Conservation (phyloP, 768 basidiomycete genomes). For the Naematelia encephala region DNA sequence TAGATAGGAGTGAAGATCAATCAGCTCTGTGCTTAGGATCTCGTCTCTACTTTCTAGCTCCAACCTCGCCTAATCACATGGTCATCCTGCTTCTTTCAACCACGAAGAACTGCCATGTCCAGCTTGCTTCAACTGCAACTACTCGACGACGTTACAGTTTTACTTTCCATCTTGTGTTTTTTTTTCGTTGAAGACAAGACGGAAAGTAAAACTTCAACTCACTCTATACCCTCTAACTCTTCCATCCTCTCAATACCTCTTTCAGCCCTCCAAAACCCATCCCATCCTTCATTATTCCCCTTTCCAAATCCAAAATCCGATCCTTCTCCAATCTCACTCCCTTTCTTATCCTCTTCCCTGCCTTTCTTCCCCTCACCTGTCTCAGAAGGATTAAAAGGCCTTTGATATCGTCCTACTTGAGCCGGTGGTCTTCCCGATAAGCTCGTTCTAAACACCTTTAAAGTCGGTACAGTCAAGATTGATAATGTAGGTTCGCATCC, state of each 20-base stretch:
- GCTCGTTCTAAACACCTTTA: slow-evolving; percentile 17
- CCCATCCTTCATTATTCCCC: slow-evolving; percentile 25
- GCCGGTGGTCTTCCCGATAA: slow-evolving; percentile 25
- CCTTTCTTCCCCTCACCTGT: neutral
- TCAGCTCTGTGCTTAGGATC: neutral
- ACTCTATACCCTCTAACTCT: slow-evolving; percentile 29
- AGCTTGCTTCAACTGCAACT: neutral
- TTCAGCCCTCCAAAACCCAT: slow-evolving; percentile 35
- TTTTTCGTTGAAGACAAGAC: neutral
- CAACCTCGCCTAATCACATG: neutral
- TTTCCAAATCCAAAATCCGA: neutral
- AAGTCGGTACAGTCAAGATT: slow-evolving; percentile 22
- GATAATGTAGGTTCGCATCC: slow-evolving; percentile 12
- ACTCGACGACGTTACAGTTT: too few relatives aligned
- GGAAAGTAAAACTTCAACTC: slow-evolving; percentile 1
- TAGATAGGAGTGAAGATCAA: too few relatives aligned
- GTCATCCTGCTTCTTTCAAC: neutral
- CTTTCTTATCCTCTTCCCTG: slow-evolving; percentile 30
- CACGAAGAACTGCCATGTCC: neutral
- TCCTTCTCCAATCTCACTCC: slow-evolving; percentile 18
- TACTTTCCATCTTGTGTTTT: too few relatives aligned
- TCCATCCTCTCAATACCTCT: slow-evolving; percentile 8
- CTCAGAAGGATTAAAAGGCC: slow-evolving; percentile 10
- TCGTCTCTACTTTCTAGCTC: neutral
- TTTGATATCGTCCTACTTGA: slow-evolving; percentile 38